Evolutionary conservation across 2,329 filamentous ascomycete species (phyloP).

Genomic region (Aspergillus terreus): DNA sequence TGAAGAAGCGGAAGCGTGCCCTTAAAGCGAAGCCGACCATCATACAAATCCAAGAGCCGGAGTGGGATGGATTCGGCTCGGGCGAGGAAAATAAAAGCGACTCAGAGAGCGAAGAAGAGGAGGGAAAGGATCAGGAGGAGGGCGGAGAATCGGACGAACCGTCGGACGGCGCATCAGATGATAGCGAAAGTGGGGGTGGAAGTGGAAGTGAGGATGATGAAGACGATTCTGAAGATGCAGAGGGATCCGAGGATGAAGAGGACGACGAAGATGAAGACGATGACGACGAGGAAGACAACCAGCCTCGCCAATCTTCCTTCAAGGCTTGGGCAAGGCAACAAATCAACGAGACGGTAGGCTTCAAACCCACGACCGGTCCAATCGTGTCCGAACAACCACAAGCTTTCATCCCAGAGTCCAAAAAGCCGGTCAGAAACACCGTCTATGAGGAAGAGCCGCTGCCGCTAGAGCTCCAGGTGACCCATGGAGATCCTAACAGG

Average conservation of each 20-base stretch:
- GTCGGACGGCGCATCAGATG: slow-evolving; percentile 17
- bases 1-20: slow-evolving; percentile 74
- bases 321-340: slow-evolving; percentile 89
- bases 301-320: slow-evolving; percentile 63
- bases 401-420: slow-evolving; percentile 24
- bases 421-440: slow-evolving; percentile 34
- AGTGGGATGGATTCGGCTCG: slow-evolving; percentile 45
- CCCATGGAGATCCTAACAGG: slow-evolving; percentile 48
- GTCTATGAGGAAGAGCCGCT: slow-evolving; percentile 38
- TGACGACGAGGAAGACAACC: slow-evolving; percentile 18
- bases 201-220: slow-evolving; percentile 18
- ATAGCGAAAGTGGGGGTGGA: slow-evolving; percentile 22
- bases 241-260: slow-evolving; percentile 28
- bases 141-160: slow-evolving; percentile 19
- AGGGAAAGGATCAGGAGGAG: slow-evolving; percentile 27
- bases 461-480: slow-evolving; percentile 36
- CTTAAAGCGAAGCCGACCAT: slow-evolving; percentile 46
- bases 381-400: slow-evolving; percentile 29
- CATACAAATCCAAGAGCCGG: slow-evolving; percentile 34
- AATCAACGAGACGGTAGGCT: slow-evolving; percentile 77
- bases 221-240: slow-evolving; percentile 28
- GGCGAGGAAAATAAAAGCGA: slow-evolving; percentile 30
- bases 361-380: slow-evolving; percentile 47
- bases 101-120: slow-evolving; percentile 25
- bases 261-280: slow-evolving; percentile 35